Base-by-base conservation (phyloP, 352 stramenopile genomes). In the Phytopythium chamaehyphon region DNA sequence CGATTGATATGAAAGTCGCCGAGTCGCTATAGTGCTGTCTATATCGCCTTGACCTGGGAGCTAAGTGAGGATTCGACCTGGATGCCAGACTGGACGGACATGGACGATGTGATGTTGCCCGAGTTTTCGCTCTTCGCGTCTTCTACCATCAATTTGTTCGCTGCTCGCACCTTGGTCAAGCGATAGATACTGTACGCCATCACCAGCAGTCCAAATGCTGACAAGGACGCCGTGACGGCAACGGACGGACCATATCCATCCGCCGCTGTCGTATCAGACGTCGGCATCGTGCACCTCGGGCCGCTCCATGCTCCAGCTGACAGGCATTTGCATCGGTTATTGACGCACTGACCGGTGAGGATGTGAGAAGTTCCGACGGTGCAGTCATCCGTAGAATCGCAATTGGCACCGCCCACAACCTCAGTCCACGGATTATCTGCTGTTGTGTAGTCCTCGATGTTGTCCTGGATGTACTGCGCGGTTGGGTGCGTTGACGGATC, bases 371-470 rank as follows among this genome's bases (percentile, higher is more conserved):
- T 64, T 2, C 49, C 54, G 1, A 77, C 56, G 0, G 73, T 76
- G 57, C 74, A 86, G 53, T 83, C 74, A 19, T 62, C 47, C 50
- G 76, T 56, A 3, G 21, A 28, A 37, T 64, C 61, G 56, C 74
- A 86, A 39, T 54, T 62, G 14, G 69, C 71, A 12, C 70, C 65
- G 14, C 75, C 75, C 2, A 56, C 36, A 19, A 86, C 71, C 44
- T 68, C 55, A 9, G 80, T 69, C 38, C 26, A 48, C 16, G 60
- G 61, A 55, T 86, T 86, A 3, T 83, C 54, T 2, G 14, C 22
- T 31, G 64, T 64, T 35, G 71, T 55, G 59, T 86, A 86, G 45
- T 82, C 66, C 4, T 76, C 59, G 14, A 83, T 66, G 33, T 86
- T 62, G 18, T 66, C 70, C 24, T 74, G 51, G 51, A 86, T 86